Evolutionary conservation across 768 basidiomycete species (phyloP).

Genomic region (Rhodotorula sphaerocarpa): DNA sequence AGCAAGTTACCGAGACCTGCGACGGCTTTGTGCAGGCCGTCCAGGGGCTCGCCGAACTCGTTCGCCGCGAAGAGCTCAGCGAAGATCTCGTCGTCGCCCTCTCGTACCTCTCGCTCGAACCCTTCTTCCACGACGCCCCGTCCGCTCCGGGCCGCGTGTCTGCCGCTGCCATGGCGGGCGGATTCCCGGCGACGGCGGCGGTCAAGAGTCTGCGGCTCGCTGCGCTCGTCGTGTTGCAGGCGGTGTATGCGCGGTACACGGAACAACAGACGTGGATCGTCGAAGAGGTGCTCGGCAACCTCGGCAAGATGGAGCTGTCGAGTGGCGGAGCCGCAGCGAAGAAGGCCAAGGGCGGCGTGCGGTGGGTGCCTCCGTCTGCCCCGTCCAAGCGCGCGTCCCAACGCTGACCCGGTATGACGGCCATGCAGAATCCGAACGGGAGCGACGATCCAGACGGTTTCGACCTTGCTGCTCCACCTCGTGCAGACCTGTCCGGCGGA

Average conservation of each 20-base stretch:
- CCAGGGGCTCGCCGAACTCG: constrained; percentile 64
- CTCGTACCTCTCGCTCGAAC: constrained; percentile 86
- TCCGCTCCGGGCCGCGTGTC: constrained; percentile 50
- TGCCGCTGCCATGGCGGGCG: constrained; percentile 48
- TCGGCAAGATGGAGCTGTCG: constrained; percentile 52
- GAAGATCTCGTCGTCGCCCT: constrained; percentile 85
- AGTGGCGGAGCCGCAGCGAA: constrained; percentile 74
- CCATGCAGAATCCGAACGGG: constrained; percentile 70
- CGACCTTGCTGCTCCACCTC: constrained; percentile 86
- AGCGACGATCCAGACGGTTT: constrained; percentile 82
- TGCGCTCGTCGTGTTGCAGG: constrained; percentile 72
- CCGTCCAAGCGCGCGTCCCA: too few relatives aligned
- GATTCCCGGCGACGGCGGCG: constrained; percentile 53
- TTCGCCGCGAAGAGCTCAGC: constrained; percentile 71
- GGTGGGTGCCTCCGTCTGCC: constrained; percentile 50
- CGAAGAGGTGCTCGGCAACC: constrained; percentile 85
- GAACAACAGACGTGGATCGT: constrained; percentile 92
- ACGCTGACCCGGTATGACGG: too few relatives aligned
- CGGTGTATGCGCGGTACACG: constrained; percentile 82
- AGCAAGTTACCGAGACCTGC: constrained; percentile 49
- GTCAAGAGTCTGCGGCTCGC: constrained; percentile 75
- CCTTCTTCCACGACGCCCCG: constrained; percentile 78
- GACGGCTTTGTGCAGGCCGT: constrained; percentile 64
- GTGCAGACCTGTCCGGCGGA: constrained; percentile 90
- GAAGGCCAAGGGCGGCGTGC: constrained; percentile 79